These are phyloP conservation scores for Durio zibethinus DNA, from an alignment of 345 rosid species.

Conservation along the genomic window DNA sequence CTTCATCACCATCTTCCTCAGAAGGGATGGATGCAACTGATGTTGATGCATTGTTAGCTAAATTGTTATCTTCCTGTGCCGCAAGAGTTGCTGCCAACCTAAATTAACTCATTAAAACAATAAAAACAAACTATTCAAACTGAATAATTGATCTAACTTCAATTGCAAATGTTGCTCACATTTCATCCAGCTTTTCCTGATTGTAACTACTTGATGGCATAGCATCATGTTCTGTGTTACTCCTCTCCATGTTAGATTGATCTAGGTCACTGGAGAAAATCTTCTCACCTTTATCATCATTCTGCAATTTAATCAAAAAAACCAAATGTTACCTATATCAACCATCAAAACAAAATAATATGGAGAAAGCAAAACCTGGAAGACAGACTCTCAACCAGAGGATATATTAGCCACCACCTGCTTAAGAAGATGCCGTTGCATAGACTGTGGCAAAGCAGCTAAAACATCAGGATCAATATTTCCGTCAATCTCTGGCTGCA, in stretches of 20 bases:
- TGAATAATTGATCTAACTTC: slow-evolving; percentile 1
- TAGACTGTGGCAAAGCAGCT: slow-evolving; percentile 81
- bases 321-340: not conserved
- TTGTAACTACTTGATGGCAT: slow-evolving; percentile 17
- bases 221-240: slow-evolving; percentile 13
- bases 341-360: slow-evolving; percentile 4
- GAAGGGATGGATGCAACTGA: slow-evolving; percentile 33
- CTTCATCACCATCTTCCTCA: slow-evolving; percentile 41
- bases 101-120: slow-evolving; percentile 21
- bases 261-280: slow-evolving; percentile 11
- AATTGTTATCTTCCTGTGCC: slow-evolving; percentile 32
- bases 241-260: slow-evolving; percentile 16
- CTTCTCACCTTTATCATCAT: slow-evolving; percentile 13
- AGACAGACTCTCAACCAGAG: not conserved
- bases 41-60: slow-evolving; percentile 28
- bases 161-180: slow-evolving; percentile 34
- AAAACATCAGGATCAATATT: slow-evolving; percentile 76
- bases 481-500: slow-evolving; percentile 52
- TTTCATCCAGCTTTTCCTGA: slow-evolving; percentile 50
- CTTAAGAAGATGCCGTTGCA: slow-evolving; percentile 78
- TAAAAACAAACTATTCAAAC: slow-evolving; percentile 9
- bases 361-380: not conserved
- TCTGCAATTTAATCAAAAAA: slow-evolving; percentile 1
- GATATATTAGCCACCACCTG: slow-evolving; percentile 42
- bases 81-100: slow-evolving; percentile 57